Base-by-base conservation (phyloP, 179 eudicot species). In the Pouteria campechiana region DNA sequence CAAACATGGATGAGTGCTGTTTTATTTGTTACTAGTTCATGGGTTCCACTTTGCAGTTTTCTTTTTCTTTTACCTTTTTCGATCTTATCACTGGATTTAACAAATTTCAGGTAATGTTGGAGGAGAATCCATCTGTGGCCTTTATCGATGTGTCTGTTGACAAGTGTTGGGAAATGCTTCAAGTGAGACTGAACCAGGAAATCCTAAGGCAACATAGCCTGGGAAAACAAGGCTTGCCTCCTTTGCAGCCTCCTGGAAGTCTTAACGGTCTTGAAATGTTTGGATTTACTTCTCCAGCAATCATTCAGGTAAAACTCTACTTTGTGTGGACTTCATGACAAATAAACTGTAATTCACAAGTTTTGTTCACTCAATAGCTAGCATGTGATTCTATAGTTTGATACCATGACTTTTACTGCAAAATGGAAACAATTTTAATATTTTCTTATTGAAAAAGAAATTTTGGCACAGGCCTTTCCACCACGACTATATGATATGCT, bases 221-320 rank as follows among this genome's bases (percentile, higher is more conserved):
- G 14, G 67, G 64, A 13, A 48, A 47, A 33, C 57, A 58, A 28
- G 62, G 64, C 18, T 35, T 70, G 11, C 57, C 55, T n/a, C 57
- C 55, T 7, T 36, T 63, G 43, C 68, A 38, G 36, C 55, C 53
- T 24, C 30, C 48, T 16, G 44, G 50, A 10, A 54, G 35, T 51
- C 52, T 76, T 12, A 54, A 73, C 13, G 83, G 83, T 21, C 69
- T 76, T 11, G 52, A 63, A 50, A 76, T 76, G 83, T 76, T 76
- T 59, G 83, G 83, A 29, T 73, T 76, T 20, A 45, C 37, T 43
- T 57, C 79, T 0, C 79, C 65, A 10, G 39, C 63, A 34, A 66
- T 73, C 7, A 25, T 76, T 30, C 63, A 69, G 79, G 83, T 76
- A 56, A 27, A 29, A 5, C 35, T 17, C n/a, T 14, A 31, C 5